Percentiles rank a stretch among this genome's conserved stretches.
These are phyloP conservation scores for Cystobasidium onofrii DNA, from an alignment of 768 basidiomycete genomes.

Conservation along the genomic window DNA sequence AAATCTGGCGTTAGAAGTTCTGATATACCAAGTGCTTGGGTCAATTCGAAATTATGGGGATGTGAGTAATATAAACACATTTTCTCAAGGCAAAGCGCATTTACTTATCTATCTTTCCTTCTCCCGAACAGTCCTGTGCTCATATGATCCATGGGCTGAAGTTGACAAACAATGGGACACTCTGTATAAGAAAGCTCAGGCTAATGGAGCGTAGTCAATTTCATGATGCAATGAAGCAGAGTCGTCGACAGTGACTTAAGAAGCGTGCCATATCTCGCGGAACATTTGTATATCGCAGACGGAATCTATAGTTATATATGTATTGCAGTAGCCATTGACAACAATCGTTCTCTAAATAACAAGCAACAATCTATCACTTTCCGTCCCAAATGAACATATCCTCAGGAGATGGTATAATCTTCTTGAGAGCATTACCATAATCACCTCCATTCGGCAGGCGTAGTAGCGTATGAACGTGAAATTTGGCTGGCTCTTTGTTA, in stretches of 20 bases:
- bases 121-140: not conserved
- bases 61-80: too few relatives aligned
- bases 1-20: not conserved
- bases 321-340: too few relatives aligned
- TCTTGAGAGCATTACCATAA: slow-evolving; percentile 41
- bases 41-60: slow-evolving; percentile 22
- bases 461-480: slow-evolving; percentile 43
- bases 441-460: slow-evolving; percentile 42
- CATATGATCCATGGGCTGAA: not conserved
- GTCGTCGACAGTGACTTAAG: not conserved
- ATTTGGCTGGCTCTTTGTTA: slow-evolving; percentile 43
- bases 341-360: too few relatives aligned
- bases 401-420: not conserved
- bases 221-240: not conserved
- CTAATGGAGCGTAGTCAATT: not conserved
- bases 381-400: slow-evolving; percentile 1
- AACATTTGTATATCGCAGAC: not conserved
- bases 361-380: not conserved
- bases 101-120: too few relatives aligned
- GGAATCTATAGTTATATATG: not conserved
- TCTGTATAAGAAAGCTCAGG: not conserved
- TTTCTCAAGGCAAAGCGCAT: too few relatives aligned
- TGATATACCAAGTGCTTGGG: slow-evolving; percentile 19
- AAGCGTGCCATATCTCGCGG: not conserved
- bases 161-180: not conserved